A percentile compares a stretch with the other conserved stretches of the same genome.
phyloP scores from a whole-genome alignment of 2,329 filamentous ascomycete genomes.

The Trichophyton schoenleinii region DNA sequence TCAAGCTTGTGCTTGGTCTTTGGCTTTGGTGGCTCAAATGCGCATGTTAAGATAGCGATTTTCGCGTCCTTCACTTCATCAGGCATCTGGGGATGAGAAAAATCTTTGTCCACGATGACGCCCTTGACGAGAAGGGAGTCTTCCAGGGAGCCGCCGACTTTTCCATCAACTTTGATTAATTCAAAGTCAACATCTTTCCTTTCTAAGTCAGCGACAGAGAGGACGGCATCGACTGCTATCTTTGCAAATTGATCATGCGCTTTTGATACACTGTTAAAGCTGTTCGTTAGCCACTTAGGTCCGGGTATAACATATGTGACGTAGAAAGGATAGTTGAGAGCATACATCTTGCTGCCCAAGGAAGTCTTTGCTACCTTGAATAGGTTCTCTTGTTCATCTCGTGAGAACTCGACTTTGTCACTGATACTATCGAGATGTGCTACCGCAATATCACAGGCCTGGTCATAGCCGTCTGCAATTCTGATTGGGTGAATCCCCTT shows the following conservation, averaged over 20 bases:
- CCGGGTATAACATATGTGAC: background rate
- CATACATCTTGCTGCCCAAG: constrained; percentile 83
- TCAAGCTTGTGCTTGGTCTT: constrained; percentile 99
- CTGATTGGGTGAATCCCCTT: constrained; percentile 99
- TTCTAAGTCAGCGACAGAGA: constrained; percentile 90
- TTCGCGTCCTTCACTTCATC: constrained; percentile 90
- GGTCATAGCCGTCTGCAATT: constrained; percentile 95
- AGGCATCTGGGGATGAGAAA: constrained; percentile 98
- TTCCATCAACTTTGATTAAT: constrained; percentile 97
- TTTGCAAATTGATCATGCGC: constrained; percentile 96
- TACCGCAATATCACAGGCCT: constrained; percentile 93
- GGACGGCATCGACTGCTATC: constrained; percentile 91
- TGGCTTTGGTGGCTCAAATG: constrained; percentile 96
- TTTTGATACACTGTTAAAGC: constrained; percentile 59
- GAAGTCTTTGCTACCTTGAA: constrained; percentile 92
- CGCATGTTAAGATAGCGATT: constrained; percentile 92
- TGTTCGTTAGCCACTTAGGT: background rate
- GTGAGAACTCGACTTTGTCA: constrained; percentile 76
- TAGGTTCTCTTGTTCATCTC: constrained; percentile 68
- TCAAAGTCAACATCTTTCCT: constrained; percentile 98
- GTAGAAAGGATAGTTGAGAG: constrained; percentile 4
- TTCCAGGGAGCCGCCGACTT: constrained; percentile 86
- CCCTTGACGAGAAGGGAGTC: constrained; percentile 92
- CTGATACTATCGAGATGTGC: constrained; percentile 85
- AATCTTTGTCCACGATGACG: constrained; percentile 98